Conservation (phyloP, 2,329 filamentous ascomycete species). For the Zopfia rhizophila region DNA sequence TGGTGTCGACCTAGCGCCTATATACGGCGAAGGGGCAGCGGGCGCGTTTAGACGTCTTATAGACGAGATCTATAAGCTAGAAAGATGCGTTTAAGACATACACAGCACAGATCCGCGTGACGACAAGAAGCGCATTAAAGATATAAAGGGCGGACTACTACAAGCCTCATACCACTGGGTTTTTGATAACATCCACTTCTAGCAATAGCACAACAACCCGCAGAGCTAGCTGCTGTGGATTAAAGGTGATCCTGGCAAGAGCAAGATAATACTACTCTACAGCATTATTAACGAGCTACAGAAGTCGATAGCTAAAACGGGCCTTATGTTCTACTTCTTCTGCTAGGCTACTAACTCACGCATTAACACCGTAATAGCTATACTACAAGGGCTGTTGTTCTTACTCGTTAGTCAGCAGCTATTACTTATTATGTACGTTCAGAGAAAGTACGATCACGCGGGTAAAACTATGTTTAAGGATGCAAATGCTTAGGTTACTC, state of each 20-base stretch:
- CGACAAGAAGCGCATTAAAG: constrained; percentile 16
- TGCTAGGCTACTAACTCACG: too few relatives aligned
- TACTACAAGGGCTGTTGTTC: constrained; percentile 55
- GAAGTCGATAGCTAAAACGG: constrained; percentile 19
- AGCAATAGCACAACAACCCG: constrained; percentile 30
- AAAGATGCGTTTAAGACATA: constrained; percentile 11
- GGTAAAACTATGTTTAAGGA: too few relatives aligned
- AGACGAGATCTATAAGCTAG: constrained; percentile 10
- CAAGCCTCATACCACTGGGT: constrained; percentile 23
- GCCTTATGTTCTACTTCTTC: constrained; percentile 43
- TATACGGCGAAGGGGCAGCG: constrained; percentile 8
- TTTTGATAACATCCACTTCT: constrained; percentile 28
- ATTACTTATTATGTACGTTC: constrained; percentile 47
- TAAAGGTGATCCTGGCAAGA: too few relatives aligned
- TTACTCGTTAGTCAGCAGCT: too few relatives aligned
- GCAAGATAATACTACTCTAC: too few relatives aligned
- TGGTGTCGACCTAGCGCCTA: constrained; percentile 3
- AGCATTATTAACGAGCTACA: constrained; percentile 41
- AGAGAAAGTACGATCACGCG: too few relatives aligned
- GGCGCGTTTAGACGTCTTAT: constrained; percentile 16
- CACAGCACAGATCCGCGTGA: constrained; percentile 8
- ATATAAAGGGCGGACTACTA: constrained; percentile 15
- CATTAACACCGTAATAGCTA: too few relatives aligned
- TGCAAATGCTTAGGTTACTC: constrained; percentile 47
- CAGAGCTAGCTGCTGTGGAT: constrained; percentile 45